phyloP scores from a whole-genome alignment of 1,284 basidiomycete genomes.

The Laetiporus sulphureus region DNA sequence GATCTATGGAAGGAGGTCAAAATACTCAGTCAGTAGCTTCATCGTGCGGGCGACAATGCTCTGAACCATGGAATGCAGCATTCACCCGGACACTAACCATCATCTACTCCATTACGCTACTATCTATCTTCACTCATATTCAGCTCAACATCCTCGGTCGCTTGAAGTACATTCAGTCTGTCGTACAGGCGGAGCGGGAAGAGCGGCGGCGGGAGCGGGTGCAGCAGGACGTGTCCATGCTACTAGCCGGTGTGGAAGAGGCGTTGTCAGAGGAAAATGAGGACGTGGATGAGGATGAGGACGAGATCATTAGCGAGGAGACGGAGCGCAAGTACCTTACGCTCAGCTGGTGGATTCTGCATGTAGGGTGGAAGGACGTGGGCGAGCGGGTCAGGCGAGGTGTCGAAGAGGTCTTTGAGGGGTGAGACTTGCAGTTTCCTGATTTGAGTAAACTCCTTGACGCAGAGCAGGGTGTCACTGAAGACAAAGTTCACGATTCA shows the following conservation, averaged over 20 bases:
- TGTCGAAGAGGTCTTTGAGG: slow-evolving; percentile 76
- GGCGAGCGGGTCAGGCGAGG: slow-evolving; percentile 64
- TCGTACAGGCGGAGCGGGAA: slow-evolving; percentile 57
- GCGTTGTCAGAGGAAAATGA: slow-evolving; percentile 21
- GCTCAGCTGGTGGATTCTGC: slow-evolving; percentile 86
- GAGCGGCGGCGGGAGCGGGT: slow-evolving; percentile 47
- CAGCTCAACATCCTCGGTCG: slow-evolving; percentile 85
- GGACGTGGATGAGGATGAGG: slow-evolving; percentile 25
- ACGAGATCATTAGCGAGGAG: slow-evolving; percentile 39
- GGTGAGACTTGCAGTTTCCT: slow-evolving; percentile 39
- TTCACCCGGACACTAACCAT: slow-evolving; percentile 83
- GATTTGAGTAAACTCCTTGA: neutral
- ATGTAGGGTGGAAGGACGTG: slow-evolving; percentile 84
- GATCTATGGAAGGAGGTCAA: slow-evolving; percentile 84
- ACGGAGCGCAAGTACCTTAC: slow-evolving; percentile 78
- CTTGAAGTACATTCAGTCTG: slow-evolving; percentile 69
- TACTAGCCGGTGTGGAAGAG: slow-evolving; percentile 27
- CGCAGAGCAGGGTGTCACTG: slow-evolving; percentile 56
- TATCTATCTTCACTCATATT: slow-evolving; percentile 75
- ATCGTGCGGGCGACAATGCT: neutral
- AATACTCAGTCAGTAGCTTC: slow-evolving; percentile 50
- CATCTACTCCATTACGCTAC: slow-evolving; percentile 75
- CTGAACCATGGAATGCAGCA: slow-evolving; percentile 36
- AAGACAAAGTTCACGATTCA: slow-evolving; percentile 64
- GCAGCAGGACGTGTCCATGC: slow-evolving; percentile 32